Conservation (phyloP, 768 basidiomycete species). For the Lyophyllum atratum region DNA sequence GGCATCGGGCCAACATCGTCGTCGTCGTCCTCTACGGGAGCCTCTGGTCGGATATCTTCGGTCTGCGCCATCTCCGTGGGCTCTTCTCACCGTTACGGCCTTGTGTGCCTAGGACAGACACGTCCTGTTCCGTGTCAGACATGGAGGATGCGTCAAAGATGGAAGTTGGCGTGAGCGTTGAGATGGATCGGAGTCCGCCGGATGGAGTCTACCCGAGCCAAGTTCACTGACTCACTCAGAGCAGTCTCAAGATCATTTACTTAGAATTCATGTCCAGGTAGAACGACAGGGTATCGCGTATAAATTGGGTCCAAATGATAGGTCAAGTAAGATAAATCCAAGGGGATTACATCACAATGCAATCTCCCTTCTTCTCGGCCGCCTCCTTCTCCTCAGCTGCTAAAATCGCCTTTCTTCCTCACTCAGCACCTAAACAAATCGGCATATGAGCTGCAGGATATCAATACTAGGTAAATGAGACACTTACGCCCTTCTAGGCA, state of each 20-base stretch:
- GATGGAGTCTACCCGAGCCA: neutral
- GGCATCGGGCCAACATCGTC: conserved; percentile 93
- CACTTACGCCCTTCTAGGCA: conserved; percentile 72
- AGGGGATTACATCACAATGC: conserved; percentile 54
- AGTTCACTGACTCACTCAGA: too few relatives aligned
- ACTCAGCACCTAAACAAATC: conserved; percentile 48
- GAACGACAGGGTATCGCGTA: neutral
- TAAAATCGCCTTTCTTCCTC: conserved; percentile 64
- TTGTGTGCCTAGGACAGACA: conserved; percentile 66
- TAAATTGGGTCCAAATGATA: conserved; percentile 1
- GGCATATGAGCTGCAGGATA: neutral
- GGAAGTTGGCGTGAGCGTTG: neutral
- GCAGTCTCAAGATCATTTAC: too few relatives aligned
- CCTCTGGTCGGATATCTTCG: conserved; percentile 14
- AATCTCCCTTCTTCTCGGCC: conserved; percentile 50
- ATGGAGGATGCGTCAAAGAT: conserved; percentile 22
- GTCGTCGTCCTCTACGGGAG: conserved; percentile 51
- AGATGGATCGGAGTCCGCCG: conserved; percentile 18
- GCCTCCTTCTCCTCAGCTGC: conserved; percentile 52
- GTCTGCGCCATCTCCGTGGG: conserved; percentile 10
- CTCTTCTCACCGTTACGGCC: conserved; percentile 39
- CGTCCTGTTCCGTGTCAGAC: conserved; percentile 50
- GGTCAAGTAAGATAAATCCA: conserved; percentile 1
- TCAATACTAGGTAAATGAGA: neutral
- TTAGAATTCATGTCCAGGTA: neutral